Evolutionary conservation across 768 basidiomycete species (phyloP).

Genomic region (Boletus sp.): DNA sequence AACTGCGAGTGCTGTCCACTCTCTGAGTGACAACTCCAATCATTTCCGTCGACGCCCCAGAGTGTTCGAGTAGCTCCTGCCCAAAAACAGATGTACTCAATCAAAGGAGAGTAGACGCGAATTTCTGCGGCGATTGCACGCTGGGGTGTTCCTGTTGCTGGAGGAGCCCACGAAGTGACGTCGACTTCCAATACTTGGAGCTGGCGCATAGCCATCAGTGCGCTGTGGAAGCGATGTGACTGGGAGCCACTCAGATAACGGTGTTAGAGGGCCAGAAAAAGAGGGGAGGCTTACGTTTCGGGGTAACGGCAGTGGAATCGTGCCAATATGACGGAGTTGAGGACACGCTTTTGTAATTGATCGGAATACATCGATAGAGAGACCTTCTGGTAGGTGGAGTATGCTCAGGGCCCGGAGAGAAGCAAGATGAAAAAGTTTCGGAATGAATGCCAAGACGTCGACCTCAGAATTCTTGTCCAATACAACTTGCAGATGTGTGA

Average conservation of each 20-base stretch:
- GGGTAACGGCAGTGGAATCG: slow-evolving; percentile 35
- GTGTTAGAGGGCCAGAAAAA: slow-evolving; percentile 4
- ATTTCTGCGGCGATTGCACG: slow-evolving; percentile 39
- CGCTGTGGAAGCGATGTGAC: slow-evolving; percentile 33
- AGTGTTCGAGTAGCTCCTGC: slow-evolving; percentile 25
- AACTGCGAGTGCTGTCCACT: slow-evolving; percentile 24
- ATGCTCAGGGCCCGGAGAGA: slow-evolving; percentile 37
- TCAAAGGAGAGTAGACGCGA: slow-evolving; percentile 35
- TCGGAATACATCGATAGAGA: slow-evolving; percentile 29
- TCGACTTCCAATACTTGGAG: slow-evolving; percentile 38
- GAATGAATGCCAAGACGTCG: slow-evolving; percentile 32
- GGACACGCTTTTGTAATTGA: slow-evolving; percentile 34
- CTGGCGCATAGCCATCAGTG: slow-evolving; percentile 32
- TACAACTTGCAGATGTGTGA: slow-evolving; percentile 45
- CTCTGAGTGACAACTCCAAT: slow-evolving; percentile 30
- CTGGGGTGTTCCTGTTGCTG: slow-evolving; percentile 29
- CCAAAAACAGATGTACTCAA: slow-evolving; percentile 37
- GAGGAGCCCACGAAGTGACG: slow-evolving; percentile 34
- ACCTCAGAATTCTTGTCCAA: slow-evolving; percentile 37
- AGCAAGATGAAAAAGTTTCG: slow-evolving; percentile 27
- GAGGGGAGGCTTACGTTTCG: slow-evolving; percentile 32
- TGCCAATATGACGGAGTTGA: slow-evolving; percentile 37
- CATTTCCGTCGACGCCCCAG: slow-evolving; percentile 36
- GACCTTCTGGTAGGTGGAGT: slow-evolving; percentile 33
- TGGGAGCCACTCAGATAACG: slow-evolving; percentile 25